Conservation (phyloP, 1,139 yeast species). For the Saccharomycopsis hybrid region DNA sequence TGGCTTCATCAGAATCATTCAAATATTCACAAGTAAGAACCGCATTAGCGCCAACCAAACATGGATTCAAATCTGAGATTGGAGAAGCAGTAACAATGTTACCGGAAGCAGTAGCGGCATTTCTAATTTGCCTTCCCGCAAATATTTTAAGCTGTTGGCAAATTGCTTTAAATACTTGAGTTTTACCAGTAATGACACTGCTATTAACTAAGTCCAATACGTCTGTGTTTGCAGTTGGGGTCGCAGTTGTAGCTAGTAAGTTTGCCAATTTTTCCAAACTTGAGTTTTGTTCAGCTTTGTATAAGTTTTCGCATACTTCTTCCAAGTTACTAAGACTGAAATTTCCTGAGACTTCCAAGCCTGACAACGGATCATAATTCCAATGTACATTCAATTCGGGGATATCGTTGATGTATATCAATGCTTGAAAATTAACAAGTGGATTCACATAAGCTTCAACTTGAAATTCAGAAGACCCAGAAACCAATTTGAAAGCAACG, state of each 20-base stretch:
- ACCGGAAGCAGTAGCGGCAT: constrained; percentile 44
- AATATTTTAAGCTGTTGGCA: constrained; percentile 37
- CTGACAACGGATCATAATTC: constrained; percentile 31
- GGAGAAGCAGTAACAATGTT: constrained; percentile 45
- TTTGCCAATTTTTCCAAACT: neutral
- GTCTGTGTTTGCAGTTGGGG: neutral
- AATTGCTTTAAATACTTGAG: constrained; percentile 33
- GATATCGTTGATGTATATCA: constrained; percentile 36
- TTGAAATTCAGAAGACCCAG: constrained; percentile 42
- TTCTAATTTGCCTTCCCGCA: constrained; percentile 42
- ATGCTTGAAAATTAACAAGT: constrained; percentile 32
- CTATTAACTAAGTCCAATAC: neutral
- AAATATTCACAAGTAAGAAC: constrained; percentile 32
- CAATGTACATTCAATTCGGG: constrained; percentile 32
- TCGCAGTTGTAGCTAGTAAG: neutral
- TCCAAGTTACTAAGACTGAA: constrained; percentile 36
- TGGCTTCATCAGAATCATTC: constrained; percentile 15
- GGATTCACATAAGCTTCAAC: constrained; percentile 39
- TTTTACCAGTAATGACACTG: constrained; percentile 20
- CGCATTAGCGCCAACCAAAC: constrained; percentile 36
- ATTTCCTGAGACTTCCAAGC: constrained; percentile 37
- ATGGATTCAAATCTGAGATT: constrained; percentile 40
- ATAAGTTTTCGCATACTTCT: constrained; percentile 29
- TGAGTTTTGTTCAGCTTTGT: constrained; percentile 4
- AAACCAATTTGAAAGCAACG: constrained; percentile 33